Conservation (phyloP, 1,139 yeast genomes). For the Lodderomyces elongisporus region DNA sequence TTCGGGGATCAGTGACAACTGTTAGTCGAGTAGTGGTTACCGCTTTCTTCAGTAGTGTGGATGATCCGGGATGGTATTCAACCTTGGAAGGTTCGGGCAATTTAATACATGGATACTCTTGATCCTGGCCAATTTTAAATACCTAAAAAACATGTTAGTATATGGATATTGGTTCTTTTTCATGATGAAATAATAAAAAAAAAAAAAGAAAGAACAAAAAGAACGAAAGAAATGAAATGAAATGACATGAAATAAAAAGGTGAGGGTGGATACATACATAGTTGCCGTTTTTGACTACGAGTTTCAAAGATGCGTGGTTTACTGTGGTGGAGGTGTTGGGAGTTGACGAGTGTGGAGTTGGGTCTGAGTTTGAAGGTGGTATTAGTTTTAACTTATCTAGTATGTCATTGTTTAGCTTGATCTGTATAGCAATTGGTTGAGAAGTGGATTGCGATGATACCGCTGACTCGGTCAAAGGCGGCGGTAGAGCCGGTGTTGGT, state of each 20-base stretch:
- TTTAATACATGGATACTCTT: constrained; percentile 30
- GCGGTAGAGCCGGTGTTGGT: too few relatives aligned
- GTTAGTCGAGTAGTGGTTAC: constrained; percentile 29
- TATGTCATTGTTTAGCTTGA: constrained; percentile 25
- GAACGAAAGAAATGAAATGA: neutral
- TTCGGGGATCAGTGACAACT: constrained; percentile 28
- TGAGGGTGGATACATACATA: constrained; percentile 20
- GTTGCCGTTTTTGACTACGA: constrained; percentile 35
- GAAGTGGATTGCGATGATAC: too few relatives aligned
- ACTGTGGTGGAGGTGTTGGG: too few relatives aligned
- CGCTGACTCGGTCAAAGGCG: too few relatives aligned
- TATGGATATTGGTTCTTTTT: neutral
- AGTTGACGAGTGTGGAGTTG: too few relatives aligned
- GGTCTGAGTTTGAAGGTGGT: too few relatives aligned
- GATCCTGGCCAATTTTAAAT: constrained; percentile 27
- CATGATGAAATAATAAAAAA: neutral
- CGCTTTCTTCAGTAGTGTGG: constrained; percentile 30
- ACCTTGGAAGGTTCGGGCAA: constrained; percentile 35
- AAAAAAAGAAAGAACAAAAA: constrained; percentile 1
- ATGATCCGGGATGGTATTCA: constrained; percentile 24
- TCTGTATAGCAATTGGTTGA: constrained; percentile 16
- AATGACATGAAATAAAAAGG: neutral
- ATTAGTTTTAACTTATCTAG: constrained; percentile 18
- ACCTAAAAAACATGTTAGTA: too few relatives aligned
- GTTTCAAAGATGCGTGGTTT: too few relatives aligned